Evolutionary conservation across 2,329 filamentous ascomycete species (phyloP), one percentile per base, ranked within the genome.

Genomic region (Alternaria gaisen): DNA sequence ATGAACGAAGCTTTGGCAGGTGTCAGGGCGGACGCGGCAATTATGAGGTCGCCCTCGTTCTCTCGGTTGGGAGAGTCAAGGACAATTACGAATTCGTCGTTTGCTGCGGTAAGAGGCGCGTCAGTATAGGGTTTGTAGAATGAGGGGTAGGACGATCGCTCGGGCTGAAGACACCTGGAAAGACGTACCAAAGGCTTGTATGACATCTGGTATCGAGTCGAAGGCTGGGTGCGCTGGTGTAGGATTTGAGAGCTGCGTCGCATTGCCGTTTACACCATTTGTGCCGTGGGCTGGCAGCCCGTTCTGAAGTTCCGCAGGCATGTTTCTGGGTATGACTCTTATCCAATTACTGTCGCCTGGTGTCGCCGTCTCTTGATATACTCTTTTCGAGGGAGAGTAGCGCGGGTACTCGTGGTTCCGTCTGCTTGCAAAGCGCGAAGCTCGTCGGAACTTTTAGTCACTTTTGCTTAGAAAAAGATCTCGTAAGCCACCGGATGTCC

Each of bases 21-120:
- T 9, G 94, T 97, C 66, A 97, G 83, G 73, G 91, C 86, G 69
- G 93, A 84, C 64, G 93, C 94, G 68, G 95, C 92, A 76, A 98
- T 96, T 80, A 98, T 97, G 50, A 99, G 88, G 82, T 99, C 95
- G 80, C 94, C 95, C 86, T 99, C 95, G 80, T 99, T 99, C 81
- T 99, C 95, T 80, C 95, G 94, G 64, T 90, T 88, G 66, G 93
- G 89, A 70, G 92, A 91, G 83, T 99, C 95, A 74, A 99, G 92
- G 38, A 97, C 94, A 64, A 99, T 89, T 77, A 99, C 90, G 85
- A 98, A 98, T 77, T 98, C 90, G 80, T 93, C 93, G 68, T 78
- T 74, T 46, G 75, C 79, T 81, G 68, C 20, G 16, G 16, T n/a
- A n/a, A 20, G 38, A n/a, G 24, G 60, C 4, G 30, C 14, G 36